These are phyloP conservation scores for Collybiopsis confluens DNA, from an alignment of 768 basidiomycete genomes.

Conservation along the genomic window DNA sequence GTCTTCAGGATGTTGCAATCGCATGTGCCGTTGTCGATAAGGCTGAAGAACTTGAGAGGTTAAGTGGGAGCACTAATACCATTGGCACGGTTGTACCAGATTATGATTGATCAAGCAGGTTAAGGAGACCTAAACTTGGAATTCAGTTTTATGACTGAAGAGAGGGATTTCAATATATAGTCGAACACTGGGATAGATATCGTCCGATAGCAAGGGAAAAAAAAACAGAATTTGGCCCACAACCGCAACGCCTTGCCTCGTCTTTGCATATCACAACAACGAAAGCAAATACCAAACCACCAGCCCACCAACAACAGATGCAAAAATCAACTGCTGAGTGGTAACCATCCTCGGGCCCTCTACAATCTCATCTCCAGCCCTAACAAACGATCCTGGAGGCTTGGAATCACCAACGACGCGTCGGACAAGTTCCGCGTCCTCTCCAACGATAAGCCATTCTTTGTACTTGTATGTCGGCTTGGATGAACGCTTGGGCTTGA, in stretches of 20 bases:
- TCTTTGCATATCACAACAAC: too few species aligned
- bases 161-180: too few species aligned
- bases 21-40: constrained; percentile 61
- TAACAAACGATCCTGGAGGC: not conserved
- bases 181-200: too few species aligned
- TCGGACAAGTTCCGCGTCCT: not conserved
- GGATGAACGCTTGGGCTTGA: too few species aligned
- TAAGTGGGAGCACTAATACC: not conserved
- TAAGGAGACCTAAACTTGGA: too few species aligned
- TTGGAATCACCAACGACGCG: not conserved
- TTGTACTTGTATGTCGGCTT: not conserved
- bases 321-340: not conserved
- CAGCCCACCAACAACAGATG: not conserved
- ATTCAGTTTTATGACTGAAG: too few species aligned
- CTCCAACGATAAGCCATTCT: not conserved
- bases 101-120: constrained; percentile 47
- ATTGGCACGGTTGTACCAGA: constrained; percentile 45
- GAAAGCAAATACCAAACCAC: not conserved
- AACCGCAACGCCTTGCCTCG: too few species aligned
- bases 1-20: constrained; percentile 85
- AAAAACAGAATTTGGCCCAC: too few species aligned
- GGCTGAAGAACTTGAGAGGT: constrained; percentile 45
- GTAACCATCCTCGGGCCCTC: not conserved
- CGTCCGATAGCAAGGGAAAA: too few species aligned
- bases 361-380: not conserved